Evolutionary conservation across 176 grass and related monocot genomes (phyloP).

Genomic region (Pharus latifolius): DNA sequence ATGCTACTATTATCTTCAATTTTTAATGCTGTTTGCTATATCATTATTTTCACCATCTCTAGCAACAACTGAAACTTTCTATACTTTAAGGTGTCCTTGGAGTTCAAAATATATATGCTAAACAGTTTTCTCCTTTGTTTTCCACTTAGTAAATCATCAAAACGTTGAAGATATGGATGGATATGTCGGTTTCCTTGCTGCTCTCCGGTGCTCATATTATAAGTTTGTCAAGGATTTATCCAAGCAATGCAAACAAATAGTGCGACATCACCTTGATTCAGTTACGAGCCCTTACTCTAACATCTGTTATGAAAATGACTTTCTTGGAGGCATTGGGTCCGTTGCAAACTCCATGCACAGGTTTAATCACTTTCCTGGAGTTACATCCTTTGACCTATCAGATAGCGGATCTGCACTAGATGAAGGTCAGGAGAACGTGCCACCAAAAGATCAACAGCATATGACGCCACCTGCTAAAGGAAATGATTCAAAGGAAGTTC

Average conservation of each 20-base stretch:
- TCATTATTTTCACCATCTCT: conserved; percentile 1
- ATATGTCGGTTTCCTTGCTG: conserved; percentile 90
- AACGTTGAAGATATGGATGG: conserved; percentile 78
- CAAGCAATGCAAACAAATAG: conserved; percentile 93
- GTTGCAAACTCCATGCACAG: conserved; percentile 39
- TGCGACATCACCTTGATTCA: conserved; percentile 72
- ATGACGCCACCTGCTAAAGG: conserved; percentile 72
- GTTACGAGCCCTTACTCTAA: conserved; percentile 87
- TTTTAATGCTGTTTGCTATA: neutral
- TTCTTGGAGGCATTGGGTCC: conserved; percentile 29
- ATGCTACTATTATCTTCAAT: neutral
- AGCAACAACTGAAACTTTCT: neutral
- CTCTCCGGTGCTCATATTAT: conserved; percentile 66
- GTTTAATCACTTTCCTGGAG: conserved; percentile 46
- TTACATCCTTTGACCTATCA: conserved; percentile 64
- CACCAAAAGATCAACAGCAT: conserved; percentile 67
- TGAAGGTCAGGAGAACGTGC: conserved; percentile 70
- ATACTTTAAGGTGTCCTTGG: neutral
- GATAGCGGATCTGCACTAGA: conserved; percentile 41
- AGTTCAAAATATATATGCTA: neutral
- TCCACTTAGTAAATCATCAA: conserved; percentile 30
- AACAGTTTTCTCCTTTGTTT: neutral
- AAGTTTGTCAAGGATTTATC: conserved; percentile 76
- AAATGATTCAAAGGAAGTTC: conserved; percentile 55
- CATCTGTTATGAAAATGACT: conserved; percentile 74